These are phyloP conservation scores for Hirsutella minnesotensis DNA, from an alignment of 2,329 filamentous ascomycete genomes.

Conservation along the genomic window DNA sequence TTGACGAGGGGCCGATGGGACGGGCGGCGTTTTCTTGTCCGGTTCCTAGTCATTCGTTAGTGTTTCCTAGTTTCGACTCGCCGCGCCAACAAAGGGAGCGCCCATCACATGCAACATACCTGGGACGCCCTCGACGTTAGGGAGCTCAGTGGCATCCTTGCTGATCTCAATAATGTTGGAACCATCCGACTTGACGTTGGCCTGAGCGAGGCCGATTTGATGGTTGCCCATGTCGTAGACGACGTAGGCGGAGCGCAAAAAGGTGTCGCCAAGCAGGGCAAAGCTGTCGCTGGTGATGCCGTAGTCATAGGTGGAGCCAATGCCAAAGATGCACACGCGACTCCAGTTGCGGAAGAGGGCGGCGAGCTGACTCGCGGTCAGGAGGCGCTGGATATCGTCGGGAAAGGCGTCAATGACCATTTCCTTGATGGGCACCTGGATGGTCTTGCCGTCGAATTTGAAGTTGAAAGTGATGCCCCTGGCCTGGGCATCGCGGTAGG, in stretches of 20 bases:
- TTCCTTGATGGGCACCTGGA: constrained; percentile 40
- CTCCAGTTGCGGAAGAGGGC: constrained; percentile 24
- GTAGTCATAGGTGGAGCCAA: constrained; percentile 29
- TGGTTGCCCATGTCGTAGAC: constrained; percentile 41
- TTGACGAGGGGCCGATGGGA: constrained; percentile 8
- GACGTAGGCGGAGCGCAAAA: constrained; percentile 44
- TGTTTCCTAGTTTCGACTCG: too few relatives aligned
- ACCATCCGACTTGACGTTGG: constrained; percentile 34
- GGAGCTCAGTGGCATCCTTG: constrained; percentile 23
- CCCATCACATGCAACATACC: constrained; percentile 10
- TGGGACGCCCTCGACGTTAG: constrained; percentile 30
- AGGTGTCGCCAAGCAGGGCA: constrained; percentile 45
- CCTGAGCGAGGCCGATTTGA: constrained; percentile 39
- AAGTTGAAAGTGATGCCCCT: constrained; percentile 38
- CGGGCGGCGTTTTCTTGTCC: constrained; percentile 9
- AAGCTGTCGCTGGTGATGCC: constrained; percentile 16
- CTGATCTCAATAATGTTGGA: constrained; percentile 34
- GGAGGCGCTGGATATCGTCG: constrained; percentile 27
- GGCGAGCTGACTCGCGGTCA: constrained; percentile 22
- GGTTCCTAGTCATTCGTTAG: constrained; percentile 2
- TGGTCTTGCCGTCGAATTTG: constrained; percentile 33
- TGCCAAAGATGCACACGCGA: constrained; percentile 41
- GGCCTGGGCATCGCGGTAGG: constrained; percentile 28
- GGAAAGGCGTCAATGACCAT: constrained; percentile 35
- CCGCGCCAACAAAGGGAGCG: background rate